These are phyloP conservation scores for Mycena rebaudengoi DNA, from an alignment of 768 basidiomycete species.

Conservation along the genomic window DNA sequence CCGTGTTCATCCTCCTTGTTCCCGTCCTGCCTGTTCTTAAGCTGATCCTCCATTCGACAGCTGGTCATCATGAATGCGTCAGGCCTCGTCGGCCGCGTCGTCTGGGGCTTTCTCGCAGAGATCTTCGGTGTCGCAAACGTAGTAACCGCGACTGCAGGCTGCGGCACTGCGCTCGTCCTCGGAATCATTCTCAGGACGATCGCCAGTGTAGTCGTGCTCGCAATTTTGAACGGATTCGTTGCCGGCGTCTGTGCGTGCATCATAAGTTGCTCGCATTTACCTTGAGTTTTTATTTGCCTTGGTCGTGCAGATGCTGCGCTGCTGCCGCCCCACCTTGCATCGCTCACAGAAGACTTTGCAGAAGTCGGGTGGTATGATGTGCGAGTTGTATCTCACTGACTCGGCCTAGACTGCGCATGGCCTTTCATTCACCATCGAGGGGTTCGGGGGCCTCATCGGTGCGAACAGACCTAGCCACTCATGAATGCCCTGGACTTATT, in stretches of 20 bases:
- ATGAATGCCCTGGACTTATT: too few relatives aligned
- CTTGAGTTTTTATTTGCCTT: too few relatives aligned
- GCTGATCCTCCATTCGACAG: too few relatives aligned
- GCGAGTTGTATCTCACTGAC: too few relatives aligned
- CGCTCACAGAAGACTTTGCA: conserved; percentile 38
- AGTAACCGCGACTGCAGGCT: conserved; percentile 31
- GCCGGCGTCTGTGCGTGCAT: conserved; percentile 41
- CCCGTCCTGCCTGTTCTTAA: too few relatives aligned
- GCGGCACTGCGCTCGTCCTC: conserved; percentile 37
- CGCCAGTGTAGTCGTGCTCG: conserved; percentile 35
- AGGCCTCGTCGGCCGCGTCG: conserved; percentile 46
- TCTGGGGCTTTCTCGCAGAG: conserved; percentile 43
- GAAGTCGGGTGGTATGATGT: too few relatives aligned
- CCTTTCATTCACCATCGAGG: too few relatives aligned
- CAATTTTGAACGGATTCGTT: conserved; percentile 42
- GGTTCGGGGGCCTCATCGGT: too few relatives aligned
- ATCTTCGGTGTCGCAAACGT: conserved; percentile 39
- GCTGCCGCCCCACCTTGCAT: conserved; percentile 38
- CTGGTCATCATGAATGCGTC: conserved; percentile 50
- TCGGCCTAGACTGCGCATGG: too few relatives aligned
- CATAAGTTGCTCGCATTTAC: conserved; percentile 5
- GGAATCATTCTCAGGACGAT: conserved; percentile 40
- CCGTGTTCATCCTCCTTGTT: too few relatives aligned
- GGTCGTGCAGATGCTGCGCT: conserved; percentile 36
- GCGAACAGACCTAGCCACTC: too few relatives aligned